A percentile compares a stretch with the other conserved stretches of the same genome.
Conservation (phyloP, 1,284 basidiomycete species). For the Xerocomus nothofagi region DNA sequence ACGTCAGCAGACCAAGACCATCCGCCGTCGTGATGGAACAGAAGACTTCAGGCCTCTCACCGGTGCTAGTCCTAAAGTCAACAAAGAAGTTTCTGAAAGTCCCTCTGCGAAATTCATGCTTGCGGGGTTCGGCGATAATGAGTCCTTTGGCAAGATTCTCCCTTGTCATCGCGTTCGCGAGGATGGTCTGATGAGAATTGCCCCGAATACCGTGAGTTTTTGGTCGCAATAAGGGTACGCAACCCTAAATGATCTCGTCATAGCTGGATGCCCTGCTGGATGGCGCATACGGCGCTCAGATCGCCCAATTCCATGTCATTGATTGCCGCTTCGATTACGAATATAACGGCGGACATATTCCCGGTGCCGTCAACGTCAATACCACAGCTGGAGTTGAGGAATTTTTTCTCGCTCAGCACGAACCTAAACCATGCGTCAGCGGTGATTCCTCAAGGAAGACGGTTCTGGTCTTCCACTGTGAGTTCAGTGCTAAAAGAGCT, state of each 20-base stretch:
- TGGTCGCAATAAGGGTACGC: background rate
- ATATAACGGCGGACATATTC: slow-evolving; percentile 91
- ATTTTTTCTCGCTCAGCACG: slow-evolving; percentile 65
- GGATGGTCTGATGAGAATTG: slow-evolving; percentile 94
- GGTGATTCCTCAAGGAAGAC: slow-evolving; percentile 77
- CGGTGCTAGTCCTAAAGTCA: slow-evolving; percentile 52
- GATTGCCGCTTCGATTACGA: slow-evolving; percentile 99
- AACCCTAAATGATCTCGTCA: slow-evolving; percentile 1
- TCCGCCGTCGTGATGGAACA: slow-evolving; percentile 74
- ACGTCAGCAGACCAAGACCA: slow-evolving; percentile 69
- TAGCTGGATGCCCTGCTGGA: slow-evolving; percentile 77
- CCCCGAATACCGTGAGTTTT: slow-evolving; percentile 67
- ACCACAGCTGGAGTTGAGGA: slow-evolving; percentile 82
- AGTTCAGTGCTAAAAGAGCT: slow-evolving; percentile 94
- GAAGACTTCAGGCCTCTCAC: slow-evolving; percentile 74
- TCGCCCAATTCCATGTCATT: slow-evolving; percentile 77
- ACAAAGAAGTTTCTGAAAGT: slow-evolving; percentile 49
- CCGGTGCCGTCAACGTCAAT: slow-evolving; percentile 90
- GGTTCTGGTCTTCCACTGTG: slow-evolving; percentile 95
- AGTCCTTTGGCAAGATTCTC: slow-evolving; percentile 88
- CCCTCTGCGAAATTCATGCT: slow-evolving; percentile 55
- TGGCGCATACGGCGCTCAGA: slow-evolving; percentile 65
- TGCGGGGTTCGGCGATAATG: slow-evolving; percentile 87
- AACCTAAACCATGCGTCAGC: slow-evolving; percentile 79
- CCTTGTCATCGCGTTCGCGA: slow-evolving; percentile 93